These are phyloP conservation scores for Xylogone sp. DNA, from an alignment of 2,329 filamentous ascomycete genomes.

Conservation along the genomic window DNA sequence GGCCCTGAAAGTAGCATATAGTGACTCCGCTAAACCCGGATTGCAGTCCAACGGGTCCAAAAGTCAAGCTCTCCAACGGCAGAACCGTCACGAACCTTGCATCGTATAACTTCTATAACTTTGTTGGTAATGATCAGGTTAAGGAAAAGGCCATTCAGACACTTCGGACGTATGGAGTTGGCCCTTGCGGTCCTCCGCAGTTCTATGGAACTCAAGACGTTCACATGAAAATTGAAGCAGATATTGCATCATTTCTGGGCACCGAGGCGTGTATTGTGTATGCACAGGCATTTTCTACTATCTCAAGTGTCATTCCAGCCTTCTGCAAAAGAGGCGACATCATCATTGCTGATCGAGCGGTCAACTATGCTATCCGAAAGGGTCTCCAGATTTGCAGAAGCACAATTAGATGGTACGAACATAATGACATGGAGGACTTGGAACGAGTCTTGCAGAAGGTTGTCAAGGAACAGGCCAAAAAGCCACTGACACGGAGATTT, in stretches of 20 bases:
- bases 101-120: constrained; percentile 97
- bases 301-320: constrained; percentile 92
- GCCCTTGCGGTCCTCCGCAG: constrained; percentile 91
- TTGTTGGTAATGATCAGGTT: constrained; percentile 85
- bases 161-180: constrained; percentile 91
- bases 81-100: constrained; percentile 90
- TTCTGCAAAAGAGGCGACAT: constrained; percentile 97
- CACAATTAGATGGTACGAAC: constrained; percentile 89
- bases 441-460: constrained; percentile 82
- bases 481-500: constrained; percentile 85
- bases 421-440: constrained; percentile 93
- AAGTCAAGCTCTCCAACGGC: constrained; percentile 82
- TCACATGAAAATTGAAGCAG: constrained; percentile 93
- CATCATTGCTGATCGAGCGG: constrained; percentile 89
- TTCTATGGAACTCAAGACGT: constrained; percentile 99
- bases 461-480: constrained; percentile 77
- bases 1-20: too few species aligned
- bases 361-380: constrained; percentile 92
- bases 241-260: constrained; percentile 87
- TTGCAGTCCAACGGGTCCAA: constrained; percentile 77
- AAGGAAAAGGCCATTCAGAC: constrained; percentile 95
- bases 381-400: constrained; percentile 91
- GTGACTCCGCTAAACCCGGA: too few species aligned
- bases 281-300: constrained; percentile 92
- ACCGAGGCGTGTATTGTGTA: constrained; percentile 91